Percentiles rank a stretch among this genome's conserved stretches.
Conservation (phyloP, 768 basidiomycete genomes). For the Serendipita sp. region DNA sequence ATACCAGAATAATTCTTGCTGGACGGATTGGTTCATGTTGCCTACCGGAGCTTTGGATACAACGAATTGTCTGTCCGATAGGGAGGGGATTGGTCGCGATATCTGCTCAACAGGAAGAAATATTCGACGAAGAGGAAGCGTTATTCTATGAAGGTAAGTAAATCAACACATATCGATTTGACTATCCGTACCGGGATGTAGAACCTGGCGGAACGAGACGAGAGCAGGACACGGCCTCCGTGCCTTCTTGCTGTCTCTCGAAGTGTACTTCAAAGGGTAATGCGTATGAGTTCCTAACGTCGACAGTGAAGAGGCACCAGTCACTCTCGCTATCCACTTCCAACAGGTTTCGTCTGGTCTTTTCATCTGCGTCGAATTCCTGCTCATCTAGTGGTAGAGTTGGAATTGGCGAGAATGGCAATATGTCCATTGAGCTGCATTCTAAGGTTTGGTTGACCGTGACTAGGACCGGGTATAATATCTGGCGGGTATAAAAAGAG, state of each 20-base stretch:
- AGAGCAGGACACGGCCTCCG: constrained; percentile 25
- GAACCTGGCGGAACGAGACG: constrained; percentile 75
- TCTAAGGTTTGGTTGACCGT: constrained; percentile 95
- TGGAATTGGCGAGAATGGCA: constrained; percentile 35
- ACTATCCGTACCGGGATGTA: constrained; percentile 48
- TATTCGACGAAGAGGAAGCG: constrained; percentile 59
- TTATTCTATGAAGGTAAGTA: constrained; percentile 26
- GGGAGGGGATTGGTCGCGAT: constrained; percentile 59
- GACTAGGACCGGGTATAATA: constrained; percentile 76
- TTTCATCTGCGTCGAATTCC: constrained; percentile 11
- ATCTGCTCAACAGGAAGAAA: constrained; percentile 39
- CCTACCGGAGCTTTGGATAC: constrained; percentile 57
- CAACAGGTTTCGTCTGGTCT: constrained; percentile 20
- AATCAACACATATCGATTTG: constrained; percentile 3
- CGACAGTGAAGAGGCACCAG: constrained; percentile 78
- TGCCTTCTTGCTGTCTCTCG: constrained; percentile 45
- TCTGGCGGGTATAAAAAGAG: constrained; percentile 70
- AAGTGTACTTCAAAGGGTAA: constrained; percentile 82
- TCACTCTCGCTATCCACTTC: constrained; percentile 31
- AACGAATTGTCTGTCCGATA: constrained; percentile 83
- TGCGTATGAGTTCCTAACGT: constrained; percentile 85
- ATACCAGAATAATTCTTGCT: constrained; percentile 90
- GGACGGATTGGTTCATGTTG: constrained; percentile 37
- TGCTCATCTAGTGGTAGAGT: constrained; percentile 14
- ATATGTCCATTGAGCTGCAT: constrained; percentile 65